Evolutionary conservation across 164 flowering plant species (phyloP), one percentile per base, ranked within the genome.

Genomic region (Platanus orientalis): DNA sequence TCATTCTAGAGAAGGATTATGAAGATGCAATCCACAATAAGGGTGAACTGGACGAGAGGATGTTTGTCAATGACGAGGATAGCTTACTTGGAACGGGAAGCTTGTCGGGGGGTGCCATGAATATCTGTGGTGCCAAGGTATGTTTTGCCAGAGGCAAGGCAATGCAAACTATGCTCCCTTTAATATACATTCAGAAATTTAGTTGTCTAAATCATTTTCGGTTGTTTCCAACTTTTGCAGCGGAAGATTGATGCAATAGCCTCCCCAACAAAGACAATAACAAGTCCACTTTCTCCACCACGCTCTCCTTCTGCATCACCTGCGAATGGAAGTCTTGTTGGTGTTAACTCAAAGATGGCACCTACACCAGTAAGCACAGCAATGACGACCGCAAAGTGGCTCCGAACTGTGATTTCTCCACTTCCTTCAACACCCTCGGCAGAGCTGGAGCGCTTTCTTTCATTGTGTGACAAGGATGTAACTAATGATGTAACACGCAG

Each of bases 341-440:
- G 73, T 75, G 69, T 76, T 40, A 78, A 62, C 76, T 57, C 70
- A 44, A 89, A 71, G 79, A 70, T 84, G 72, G 75, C 80, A 32
- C 79, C 87, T 47, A 95, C 97, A 34, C 99, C 99, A 45, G 97
- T 95, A 25, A 91, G 83, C 85, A 88, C 90, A 60, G 96, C 97
- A 57, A 90, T 95, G 97, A 95, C 96, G 23, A 95, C 99, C 65
- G 97, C 96, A 54, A 92, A 87, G 78, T 95, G 99, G 99, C 96
- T 92, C 6, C 79, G 98, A 7, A 84, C 94, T 3, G 78, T 87
- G 32, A 80, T 95, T 65, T 83, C 87, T 71, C 93, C 97, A 24
- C 90, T 91, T 66, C 85, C 93, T 62, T 70, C 96, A 28, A 85
- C 78, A 60, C 99, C 99, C 23, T 95, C 99, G 39, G 60, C 80